Base-by-base conservation (phyloP, 352 stramenopile genomes). In the Thraustotheca clavata region DNA sequence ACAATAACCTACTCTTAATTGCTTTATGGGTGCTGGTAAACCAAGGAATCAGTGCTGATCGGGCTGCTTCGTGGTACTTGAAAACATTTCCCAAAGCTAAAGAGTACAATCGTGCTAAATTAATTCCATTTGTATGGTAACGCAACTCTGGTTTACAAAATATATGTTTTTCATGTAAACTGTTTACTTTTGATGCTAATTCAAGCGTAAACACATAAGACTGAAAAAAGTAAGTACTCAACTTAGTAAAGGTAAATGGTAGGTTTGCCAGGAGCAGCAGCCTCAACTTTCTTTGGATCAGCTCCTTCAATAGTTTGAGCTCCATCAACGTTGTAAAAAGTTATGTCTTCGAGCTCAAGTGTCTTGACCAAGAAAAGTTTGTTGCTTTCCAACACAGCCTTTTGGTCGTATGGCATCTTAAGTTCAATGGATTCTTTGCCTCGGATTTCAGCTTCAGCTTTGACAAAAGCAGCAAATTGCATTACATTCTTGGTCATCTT, bases 401-500 rank as follows among this genome's bases (percentile, higher is more conserved):
- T 88, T 72, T 99, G 94, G 78, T 98, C 91, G 75, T 97, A 99
- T 26, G 94, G 91, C 74, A 98, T 94, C 74, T 87, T 85, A 40
- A 96, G 79, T 67, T 98, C 94, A 59, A 99, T 79, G 34, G 91
- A 94, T 60, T 97, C 88, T 46, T 83, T 73, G 55, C 96, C 96
- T 62, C 96, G 88, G 61, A 98, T 79, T 50, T 89, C 75, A 26
- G 87, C 89, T 70, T 98, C 94, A 26, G 80, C 82, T 77, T 97
- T 98, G 67, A 98, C 85, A 47, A 98, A 99, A 26, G 90, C 88
- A 62, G 87, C 94, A 67, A 98, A 98, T 71, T 99, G 96, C 96
- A 99, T 99, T 29, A 95, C 83, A 66, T 96, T 91, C 82, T 98
- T 98, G 14, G 82, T 94, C 14, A 94, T 70, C 72, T 86, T 90